These are phyloP conservation scores for Prunus persica DNA, from an alignment of 306 rosid species.

Conservation along the genomic window DNA sequence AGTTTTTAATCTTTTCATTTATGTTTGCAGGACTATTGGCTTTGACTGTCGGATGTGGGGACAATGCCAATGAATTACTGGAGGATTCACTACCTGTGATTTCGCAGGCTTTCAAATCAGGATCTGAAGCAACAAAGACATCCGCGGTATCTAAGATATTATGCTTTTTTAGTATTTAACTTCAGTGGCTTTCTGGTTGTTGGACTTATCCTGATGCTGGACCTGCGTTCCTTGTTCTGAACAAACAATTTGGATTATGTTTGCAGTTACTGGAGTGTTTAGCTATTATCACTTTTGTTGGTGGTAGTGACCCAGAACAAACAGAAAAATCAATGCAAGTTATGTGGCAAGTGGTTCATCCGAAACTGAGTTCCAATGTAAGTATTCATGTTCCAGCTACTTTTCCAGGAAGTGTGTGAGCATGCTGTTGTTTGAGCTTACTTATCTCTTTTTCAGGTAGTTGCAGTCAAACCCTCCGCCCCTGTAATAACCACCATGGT, in stretches of 20 bases:
- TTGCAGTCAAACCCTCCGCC: slow-evolving; percentile 68
- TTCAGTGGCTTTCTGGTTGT: background rate
- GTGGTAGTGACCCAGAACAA: slow-evolving; percentile 79
- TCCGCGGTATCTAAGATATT: slow-evolving; percentile 42
- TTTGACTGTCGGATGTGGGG: slow-evolving; percentile 75
- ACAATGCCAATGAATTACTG: slow-evolving; percentile 73
- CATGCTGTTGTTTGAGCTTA: background rate
- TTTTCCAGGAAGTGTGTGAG: background rate
- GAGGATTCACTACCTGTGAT: slow-evolving; percentile 55
- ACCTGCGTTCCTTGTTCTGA: slow-evolving; percentile 6
- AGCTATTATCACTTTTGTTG: slow-evolving; percentile 82
- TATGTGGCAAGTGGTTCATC: slow-evolving; percentile 94
- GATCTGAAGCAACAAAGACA: slow-evolving; percentile 46
- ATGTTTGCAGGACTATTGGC: slow-evolving; percentile 62
- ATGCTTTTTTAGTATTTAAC: slow-evolving; percentile 4
- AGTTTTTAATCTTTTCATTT: slow-evolving; percentile 10
- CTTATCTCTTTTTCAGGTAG: slow-evolving; percentile 44
- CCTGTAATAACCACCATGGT: slow-evolving; percentile 59
- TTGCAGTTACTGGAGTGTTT: slow-evolving; percentile 80
- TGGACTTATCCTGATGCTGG: background rate
- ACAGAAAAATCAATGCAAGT: slow-evolving; percentile 79
- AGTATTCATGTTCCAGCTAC: slow-evolving; percentile 12
- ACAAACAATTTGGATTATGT: slow-evolving; percentile 19
- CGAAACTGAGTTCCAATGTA: slow-evolving; percentile 77
- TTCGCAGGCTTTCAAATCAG: slow-evolving; percentile 61